Percentiles rank a stretch among this genome's conserved stretches.
Conservation (phyloP, 768 basidiomycete genomes). For the Roridomyces roridus region DNA sequence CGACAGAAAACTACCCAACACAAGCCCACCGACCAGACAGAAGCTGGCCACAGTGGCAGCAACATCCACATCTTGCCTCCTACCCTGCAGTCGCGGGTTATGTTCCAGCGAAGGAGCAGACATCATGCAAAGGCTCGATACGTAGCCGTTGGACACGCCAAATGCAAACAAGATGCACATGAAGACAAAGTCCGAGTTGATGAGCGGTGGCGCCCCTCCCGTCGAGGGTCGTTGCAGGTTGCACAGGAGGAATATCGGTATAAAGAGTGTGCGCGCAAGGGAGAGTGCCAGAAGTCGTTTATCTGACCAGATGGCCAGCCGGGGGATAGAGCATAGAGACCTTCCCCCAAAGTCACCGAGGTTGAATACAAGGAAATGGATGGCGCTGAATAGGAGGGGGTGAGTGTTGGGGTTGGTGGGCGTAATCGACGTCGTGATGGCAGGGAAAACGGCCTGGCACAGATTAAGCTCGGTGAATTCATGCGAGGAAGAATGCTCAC, state of each 20-base stretch:
- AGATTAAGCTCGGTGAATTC: slow-evolving; percentile 8
- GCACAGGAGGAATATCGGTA: slow-evolving; percentile 89
- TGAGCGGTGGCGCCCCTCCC: slow-evolving; percentile 47
- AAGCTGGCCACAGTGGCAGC: slow-evolving; percentile 85
- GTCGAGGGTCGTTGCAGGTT: slow-evolving; percentile 67
- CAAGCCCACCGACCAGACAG: slow-evolving; percentile 77
- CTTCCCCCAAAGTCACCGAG: slow-evolving; percentile 75
- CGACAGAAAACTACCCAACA: slow-evolving; percentile 77
- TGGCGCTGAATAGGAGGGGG: slow-evolving; percentile 80
- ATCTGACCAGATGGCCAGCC: slow-evolving; percentile 72
- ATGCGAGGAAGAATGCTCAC: slow-evolving; percentile 47
- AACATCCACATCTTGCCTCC: slow-evolving; percentile 80
- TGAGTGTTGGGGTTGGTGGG: slow-evolving; percentile 71
- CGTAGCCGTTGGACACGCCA: slow-evolving; percentile 83
- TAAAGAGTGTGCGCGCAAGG: slow-evolving; percentile 76
- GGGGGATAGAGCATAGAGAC: slow-evolving; percentile 68
- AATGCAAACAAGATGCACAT: slow-evolving; percentile 76
- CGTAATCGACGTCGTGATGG: slow-evolving; percentile 79
- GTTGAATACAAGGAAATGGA: slow-evolving; percentile 82
- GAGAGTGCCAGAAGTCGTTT: slow-evolving; percentile 67
- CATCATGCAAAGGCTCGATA: slow-evolving; percentile 83
- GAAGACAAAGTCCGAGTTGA: slow-evolving; percentile 80
- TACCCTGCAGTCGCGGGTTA: slow-evolving; percentile 73
- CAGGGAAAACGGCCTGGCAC: slow-evolving; percentile 81
- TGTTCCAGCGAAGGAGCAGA: slow-evolving; percentile 81